phyloP scores from a whole-genome alignment of 768 basidiomycete species.

The Kwoniella dendrophila region DNA sequence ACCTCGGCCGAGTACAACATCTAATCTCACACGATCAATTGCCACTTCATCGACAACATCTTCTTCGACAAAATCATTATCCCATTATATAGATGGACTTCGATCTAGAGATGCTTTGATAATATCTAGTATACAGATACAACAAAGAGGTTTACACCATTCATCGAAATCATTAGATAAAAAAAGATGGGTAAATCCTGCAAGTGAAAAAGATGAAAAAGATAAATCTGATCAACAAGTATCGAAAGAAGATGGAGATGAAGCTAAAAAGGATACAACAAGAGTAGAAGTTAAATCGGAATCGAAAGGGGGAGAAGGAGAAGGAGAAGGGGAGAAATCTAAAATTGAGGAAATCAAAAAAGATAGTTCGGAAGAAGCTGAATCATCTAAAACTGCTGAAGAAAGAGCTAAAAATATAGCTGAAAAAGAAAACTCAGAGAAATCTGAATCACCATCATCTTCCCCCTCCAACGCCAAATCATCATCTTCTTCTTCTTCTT shows the following conservation, averaged over 20 bases:
- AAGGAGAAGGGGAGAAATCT: background rate
- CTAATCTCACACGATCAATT: constrained; percentile 21
- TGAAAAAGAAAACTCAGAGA: constrained; percentile 5
- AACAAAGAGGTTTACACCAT: constrained; percentile 26
- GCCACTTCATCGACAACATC: constrained; percentile 14
- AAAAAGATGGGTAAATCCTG: constrained; percentile 29
- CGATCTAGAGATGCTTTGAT: background rate
- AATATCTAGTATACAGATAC: background rate
- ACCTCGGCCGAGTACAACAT: constrained; percentile 41
- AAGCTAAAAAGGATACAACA: constrained; percentile 13
- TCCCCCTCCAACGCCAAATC: constrained; percentile 10
- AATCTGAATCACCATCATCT: constrained; percentile 24
- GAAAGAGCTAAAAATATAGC: constrained; percentile 26
- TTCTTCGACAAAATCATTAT: constrained; percentile 10
- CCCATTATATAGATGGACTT: constrained; percentile 9
- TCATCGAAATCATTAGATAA: constrained; percentile 28
- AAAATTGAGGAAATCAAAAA: background rate
- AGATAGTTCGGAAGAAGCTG: constrained; percentile 16
- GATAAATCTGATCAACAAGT: constrained; percentile 7
- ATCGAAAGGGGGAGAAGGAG: constrained; percentile 1
- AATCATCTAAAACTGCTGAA: constrained; percentile 36
- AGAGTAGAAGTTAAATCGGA: background rate
- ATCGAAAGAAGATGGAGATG: constrained; percentile 5
- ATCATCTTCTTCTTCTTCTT: constrained; percentile 17
- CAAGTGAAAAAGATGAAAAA: constrained; percentile 1